Evolutionary conservation across 108 stramenopile genomes (phyloP), one percentile per base, ranked within the genome.

Genomic region (Cyclostephanos invisitatus): DNA sequence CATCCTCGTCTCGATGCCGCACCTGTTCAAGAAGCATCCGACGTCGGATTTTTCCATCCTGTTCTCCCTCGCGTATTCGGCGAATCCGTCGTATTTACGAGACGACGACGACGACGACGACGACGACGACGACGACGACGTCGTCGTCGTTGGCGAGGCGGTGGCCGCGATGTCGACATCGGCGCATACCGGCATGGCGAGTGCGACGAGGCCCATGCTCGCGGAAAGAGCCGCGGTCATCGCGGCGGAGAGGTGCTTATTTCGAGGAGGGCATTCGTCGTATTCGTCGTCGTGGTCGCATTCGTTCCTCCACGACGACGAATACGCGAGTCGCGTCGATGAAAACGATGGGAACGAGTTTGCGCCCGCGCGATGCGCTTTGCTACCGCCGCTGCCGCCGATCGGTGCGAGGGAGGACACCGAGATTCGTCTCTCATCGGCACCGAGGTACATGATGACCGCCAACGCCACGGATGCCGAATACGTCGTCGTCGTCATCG

Each of bases 31-130:
- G 71, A 93, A 93, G 73, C 92, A 93, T n/a, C 77, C 73, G 29
- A 92, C 89, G 73, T 92, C 91, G 9, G 84, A 85, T 75, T 89
- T 73, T 62, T 89, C 89, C 91, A 92, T 92, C 78, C 89, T 70
- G 56, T 92, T 89, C 55, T 92, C 89, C 67, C 88, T 88, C 72
- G 91, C 91, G 70, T 92, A 92, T 20, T 87, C 84, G 53, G 91
- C 91, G 75, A 92, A 92, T 14, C 91, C 91, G 60, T 92, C 91
- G 63, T 92, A 92, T 27, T 86, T 74, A 8, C 46, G 49, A n/a
- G 4, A 3, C 32, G 32, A 32, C 32, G 32, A 32, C 32, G 32
- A 32, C 32, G 32, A 32, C 2, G 2, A 32, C 32, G 32, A 32
- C 32, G 32, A 32, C 32, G 32, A 32, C 32, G 32, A 32, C 32